Evolutionary conservation across 2,329 filamentous ascomycete genomes (phyloP).

Genomic region (Pezicula radicicola): DNA sequence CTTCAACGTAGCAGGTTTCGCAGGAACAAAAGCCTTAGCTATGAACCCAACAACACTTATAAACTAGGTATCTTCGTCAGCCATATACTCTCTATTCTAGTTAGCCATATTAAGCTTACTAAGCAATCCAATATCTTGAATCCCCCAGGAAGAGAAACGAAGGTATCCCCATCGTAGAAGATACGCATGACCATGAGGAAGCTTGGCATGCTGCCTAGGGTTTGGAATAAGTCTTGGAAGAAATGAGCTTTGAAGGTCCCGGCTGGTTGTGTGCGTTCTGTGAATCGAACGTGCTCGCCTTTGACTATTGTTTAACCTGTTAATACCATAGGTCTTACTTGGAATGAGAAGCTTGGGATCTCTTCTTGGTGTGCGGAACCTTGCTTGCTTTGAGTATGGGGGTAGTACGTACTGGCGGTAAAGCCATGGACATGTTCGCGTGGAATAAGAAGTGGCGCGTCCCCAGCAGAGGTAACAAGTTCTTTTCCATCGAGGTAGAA

Average conservation of each 20-base stretch:
- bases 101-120: background rate
- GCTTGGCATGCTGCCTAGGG: background rate
- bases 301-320: background rate
- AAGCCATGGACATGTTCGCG: conserved; percentile 6
- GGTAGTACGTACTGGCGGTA: background rate
- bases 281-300: conserved; percentile 3
- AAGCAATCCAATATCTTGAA: conserved; percentile 6
- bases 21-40: conserved; percentile 8
- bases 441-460: conserved; percentile 5
- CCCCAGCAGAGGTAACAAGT: conserved; percentile 3
- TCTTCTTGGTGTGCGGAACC: no score
- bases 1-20: conserved; percentile 1
- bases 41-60: conserved; percentile 6
- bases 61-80: conserved; percentile 3
- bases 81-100: background rate
- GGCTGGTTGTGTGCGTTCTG: conserved; percentile 2
- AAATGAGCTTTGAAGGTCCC: conserved; percentile 10
- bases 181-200: conserved; percentile 4
- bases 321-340: no score
- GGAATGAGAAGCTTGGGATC: no score
- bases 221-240: conserved; percentile 11
- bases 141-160: conserved; percentile 5
- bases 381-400: no score
- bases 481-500: conserved; percentile 10
- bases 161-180: conserved; percentile 9